Evolutionary conservation across 345 rosid species (phyloP).

Genomic region (Trapa incisa): DNA sequence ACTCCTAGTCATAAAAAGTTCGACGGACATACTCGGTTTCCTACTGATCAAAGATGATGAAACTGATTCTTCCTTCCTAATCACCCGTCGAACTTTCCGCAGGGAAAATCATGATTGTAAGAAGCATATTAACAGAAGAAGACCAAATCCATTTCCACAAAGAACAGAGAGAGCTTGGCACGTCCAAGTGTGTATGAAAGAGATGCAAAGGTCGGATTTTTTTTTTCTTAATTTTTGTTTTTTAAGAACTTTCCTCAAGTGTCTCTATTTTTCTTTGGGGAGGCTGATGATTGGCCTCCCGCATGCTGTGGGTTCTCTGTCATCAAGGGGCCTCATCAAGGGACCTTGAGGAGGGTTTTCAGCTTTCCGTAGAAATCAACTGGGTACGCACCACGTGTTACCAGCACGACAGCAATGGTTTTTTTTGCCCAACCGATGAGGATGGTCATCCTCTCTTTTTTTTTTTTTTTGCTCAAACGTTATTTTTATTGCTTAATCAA

Average conservation of each 20-base stretch:
- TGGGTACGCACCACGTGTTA: conserved; percentile 23
- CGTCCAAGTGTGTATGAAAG: conserved; percentile 9
- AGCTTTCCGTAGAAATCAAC: neutral
- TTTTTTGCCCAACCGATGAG: neutral
- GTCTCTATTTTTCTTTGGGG: neutral
- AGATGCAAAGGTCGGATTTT: neutral
- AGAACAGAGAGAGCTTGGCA: neutral
- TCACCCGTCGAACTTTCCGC: neutral
- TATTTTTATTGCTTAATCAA: too few relatives aligned
- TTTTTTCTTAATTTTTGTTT: conserved; percentile 4
- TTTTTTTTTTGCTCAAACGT: too few relatives aligned
- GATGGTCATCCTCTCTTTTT: too few relatives aligned
- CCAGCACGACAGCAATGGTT: conserved; percentile 13
- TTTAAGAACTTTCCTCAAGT: conserved; percentile 13
- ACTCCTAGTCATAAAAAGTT: neutral
- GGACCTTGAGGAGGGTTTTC: neutral
- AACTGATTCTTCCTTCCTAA: neutral
- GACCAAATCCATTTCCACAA: conserved; percentile 2
- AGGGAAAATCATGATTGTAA: conserved; percentile 3
- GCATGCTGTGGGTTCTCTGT: conserved; percentile 11
- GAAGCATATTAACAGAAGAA: conserved; percentile 4
- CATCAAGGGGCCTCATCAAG: neutral
- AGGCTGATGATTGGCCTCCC: conserved; percentile 7
- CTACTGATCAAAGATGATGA: neutral
- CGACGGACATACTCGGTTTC: neutral